Evolutionary conservation across 2,329 filamentous ascomycete genomes (phyloP).

Genomic region (Cladosporium sphaerospermum): DNA sequence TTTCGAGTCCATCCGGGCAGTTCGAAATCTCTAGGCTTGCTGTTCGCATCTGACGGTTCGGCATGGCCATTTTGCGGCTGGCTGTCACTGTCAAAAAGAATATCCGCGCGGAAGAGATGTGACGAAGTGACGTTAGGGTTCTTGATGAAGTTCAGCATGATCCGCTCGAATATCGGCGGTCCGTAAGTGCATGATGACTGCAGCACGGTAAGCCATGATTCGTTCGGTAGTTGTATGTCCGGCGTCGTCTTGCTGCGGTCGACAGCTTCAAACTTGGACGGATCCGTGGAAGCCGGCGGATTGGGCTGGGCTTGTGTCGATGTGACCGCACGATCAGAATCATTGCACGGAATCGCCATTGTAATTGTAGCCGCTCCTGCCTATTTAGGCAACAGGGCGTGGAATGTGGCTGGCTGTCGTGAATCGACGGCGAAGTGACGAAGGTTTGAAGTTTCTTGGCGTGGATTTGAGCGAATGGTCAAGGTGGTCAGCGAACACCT

Average conservation of each 20-base stretch:
- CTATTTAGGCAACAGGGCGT: background rate
- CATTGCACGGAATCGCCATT: background rate
- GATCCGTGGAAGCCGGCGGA: constrained; percentile 9
- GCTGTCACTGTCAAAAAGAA: constrained; percentile 51
- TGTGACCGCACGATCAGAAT: background rate
- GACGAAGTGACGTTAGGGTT: constrained; percentile 77
- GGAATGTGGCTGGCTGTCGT: background rate
- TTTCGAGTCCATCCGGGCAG: constrained; percentile 38
- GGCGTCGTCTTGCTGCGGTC: constrained; percentile 23
- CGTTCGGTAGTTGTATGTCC: constrained; percentile 17
- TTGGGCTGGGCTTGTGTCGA: background rate
- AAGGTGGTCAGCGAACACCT: background rate
- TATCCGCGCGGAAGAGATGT: constrained; percentile 72
- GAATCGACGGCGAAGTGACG: background rate
- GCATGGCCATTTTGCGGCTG: background rate
- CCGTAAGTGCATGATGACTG: constrained; percentile 14
- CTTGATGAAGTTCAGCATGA: constrained; percentile 67
- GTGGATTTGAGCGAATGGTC: background rate
- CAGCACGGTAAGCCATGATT: constrained; percentile 25
- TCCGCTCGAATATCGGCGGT: constrained; percentile 50
- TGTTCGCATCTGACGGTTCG: background rate
- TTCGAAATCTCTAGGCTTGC: background rate
- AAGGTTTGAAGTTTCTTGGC: constrained; percentile 7
- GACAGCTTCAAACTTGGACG: constrained; percentile 25
- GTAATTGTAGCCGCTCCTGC: background rate